Evolutionary conservation across 345 rosid species (phyloP).

Genomic region (Adansonia digitata): DNA sequence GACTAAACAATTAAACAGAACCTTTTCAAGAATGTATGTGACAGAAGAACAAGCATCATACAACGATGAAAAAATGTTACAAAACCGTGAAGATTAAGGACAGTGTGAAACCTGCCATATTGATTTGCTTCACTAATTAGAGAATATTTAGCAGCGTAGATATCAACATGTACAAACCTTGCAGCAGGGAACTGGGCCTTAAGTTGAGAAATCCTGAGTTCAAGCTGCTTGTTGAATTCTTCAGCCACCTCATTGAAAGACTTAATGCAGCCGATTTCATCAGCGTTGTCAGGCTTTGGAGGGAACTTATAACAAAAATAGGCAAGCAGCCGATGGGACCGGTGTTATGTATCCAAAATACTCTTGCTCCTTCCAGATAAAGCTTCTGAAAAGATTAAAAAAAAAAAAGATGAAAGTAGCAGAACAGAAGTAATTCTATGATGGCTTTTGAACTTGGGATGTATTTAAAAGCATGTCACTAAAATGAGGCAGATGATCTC

Average conservation of each 20-base stretch:
- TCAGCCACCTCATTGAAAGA: slow-evolving; percentile 30
- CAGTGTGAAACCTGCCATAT: slow-evolving; percentile 16
- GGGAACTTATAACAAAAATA: slow-evolving; percentile 4
- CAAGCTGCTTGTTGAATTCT: slow-evolving; percentile 27
- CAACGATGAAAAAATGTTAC: background rate
- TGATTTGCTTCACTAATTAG: background rate
- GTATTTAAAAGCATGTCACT: background rate
- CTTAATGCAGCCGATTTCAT: slow-evolving; percentile 29
- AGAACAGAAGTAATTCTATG: background rate
- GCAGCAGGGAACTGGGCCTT: slow-evolving; percentile 23
- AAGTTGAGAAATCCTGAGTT: slow-evolving; percentile 22
- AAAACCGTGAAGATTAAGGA: background rate
- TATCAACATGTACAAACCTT: slow-evolving; percentile 31
- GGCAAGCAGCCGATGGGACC: slow-evolving; percentile 78
- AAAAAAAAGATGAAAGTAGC: background rate
- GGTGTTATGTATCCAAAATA: slow-evolving; percentile 74
- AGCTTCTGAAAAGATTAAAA: slow-evolving; percentile 32
- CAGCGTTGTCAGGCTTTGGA: slow-evolving; percentile 10
- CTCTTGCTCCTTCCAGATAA: slow-evolving; percentile 59
- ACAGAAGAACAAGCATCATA: background rate
- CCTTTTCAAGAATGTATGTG: background rate
- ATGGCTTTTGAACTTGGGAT: background rate
- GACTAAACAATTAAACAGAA: background rate
- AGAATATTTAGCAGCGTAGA: slow-evolving; percentile 34
- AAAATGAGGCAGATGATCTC: background rate